Percentiles rank a stretch among this genome's conserved stretches.
Conservation (phyloP, 1,139 yeast species). For the Pichia sp. region DNA sequence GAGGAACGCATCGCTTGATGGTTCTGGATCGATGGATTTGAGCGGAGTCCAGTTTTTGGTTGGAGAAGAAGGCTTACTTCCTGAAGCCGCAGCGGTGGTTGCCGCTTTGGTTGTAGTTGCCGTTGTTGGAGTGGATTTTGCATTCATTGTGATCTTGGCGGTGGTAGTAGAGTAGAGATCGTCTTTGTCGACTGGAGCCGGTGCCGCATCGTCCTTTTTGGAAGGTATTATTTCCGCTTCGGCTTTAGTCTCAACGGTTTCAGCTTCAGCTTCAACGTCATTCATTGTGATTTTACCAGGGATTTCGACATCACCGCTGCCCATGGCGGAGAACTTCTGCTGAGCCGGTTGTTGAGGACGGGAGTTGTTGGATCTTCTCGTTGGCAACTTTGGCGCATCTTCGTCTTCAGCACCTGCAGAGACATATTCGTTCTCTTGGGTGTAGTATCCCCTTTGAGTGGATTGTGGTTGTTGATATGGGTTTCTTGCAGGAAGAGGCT, state of each 20-base stretch:
- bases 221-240: background rate
- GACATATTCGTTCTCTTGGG: constrained; percentile 3
- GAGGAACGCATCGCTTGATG: constrained; percentile 64
- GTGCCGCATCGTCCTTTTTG: too few species aligned
- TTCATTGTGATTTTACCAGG: constrained; percentile 7
- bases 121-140: constrained; percentile 1
- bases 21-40: constrained; percentile 50
- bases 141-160: constrained; percentile 7
- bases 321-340: too few species aligned
- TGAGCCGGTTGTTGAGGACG: too few species aligned
- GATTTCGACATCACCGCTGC: constrained; percentile 4
- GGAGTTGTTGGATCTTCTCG: constrained; percentile 10
- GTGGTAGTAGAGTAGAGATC: constrained; percentile 7
- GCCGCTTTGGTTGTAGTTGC: background rate
- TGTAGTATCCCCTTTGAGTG: constrained; percentile 1
- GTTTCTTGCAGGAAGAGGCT: constrained; percentile 2
- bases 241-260: background rate
- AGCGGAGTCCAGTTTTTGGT: constrained; percentile 12
- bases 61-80: background rate
- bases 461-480: constrained; percentile 13
- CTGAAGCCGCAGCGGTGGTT: background rate
- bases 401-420: constrained; percentile 7
- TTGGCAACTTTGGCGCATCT: constrained; percentile 14
- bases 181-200: constrained; percentile 2
- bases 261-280: background rate